Base-by-base conservation (phyloP, 345 rosid species). In the Bruguiera gymnorhiza region DNA sequence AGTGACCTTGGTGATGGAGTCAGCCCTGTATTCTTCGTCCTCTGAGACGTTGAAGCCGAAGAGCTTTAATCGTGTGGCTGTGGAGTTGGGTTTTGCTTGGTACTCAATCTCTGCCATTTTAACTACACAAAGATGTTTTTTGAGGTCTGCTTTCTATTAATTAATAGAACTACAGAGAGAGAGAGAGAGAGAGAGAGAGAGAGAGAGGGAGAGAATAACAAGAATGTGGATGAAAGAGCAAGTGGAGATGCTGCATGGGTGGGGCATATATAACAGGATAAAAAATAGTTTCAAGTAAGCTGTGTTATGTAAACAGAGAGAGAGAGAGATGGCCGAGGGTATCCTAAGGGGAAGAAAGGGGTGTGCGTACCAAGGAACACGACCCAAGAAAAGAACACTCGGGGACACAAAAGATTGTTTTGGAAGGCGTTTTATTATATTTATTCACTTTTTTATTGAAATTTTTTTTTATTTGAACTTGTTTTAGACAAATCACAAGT, bases 11-110 rank as follows among this genome's bases (percentile, higher is more conserved):
- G 11, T 24, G 29, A 46, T 18, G 13, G 73, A 62, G 36, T 57
- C 59, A 3, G 54, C 20, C 0, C 68, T 43, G 6, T 2, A 29
- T 5, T 75, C 67, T 65, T 89, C 92, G 63, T 88, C 92, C 54
- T 86, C 89, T 0, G 86, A 76, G 53, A 94, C 93, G 78, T 74
- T 83, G 79, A 88, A 91, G 66, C 98, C 98, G 69, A 94, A 94
- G 67, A 94, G 92, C 69, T 90, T 94, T 72, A 94, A 70, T 58
- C 92, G 78, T 32, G 92, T 73, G 16, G 65, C 51, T 57, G 62
- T 19, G 68, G 79, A n/a, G 62, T 13, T 74, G 60, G 78, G 61
- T 63, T 80, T 81, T 67, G 85, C 66, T 31, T 77, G 81, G 53
- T 70, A 84, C 51, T 86, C 83, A 2, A 85, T 74, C 66, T 83